Percentiles rank a stretch among this genome's conserved stretches.
phyloP scores from a whole-genome alignment of 208 protist species.

The Trypanosoma conorhini region DNA sequence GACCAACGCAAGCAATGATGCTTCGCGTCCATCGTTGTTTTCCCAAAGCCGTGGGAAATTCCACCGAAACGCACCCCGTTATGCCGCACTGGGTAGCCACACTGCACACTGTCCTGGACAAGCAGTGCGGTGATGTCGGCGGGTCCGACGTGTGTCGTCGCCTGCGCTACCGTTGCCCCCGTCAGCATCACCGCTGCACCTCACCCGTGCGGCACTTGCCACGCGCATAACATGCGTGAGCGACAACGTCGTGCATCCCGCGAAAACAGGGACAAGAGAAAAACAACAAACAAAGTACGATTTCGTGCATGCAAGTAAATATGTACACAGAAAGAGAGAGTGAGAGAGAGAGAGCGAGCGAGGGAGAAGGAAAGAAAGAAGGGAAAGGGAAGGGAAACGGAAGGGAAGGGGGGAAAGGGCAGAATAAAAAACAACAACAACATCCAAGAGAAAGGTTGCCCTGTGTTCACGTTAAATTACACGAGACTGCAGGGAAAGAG shows the following conservation, averaged over 20 bases:
- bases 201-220: background rate
- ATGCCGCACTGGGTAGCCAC: background rate
- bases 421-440: conserved; percentile 9
- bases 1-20: conserved; percentile 29
- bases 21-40: background rate
- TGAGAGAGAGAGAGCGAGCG: background rate
- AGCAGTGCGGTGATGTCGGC: conserved; percentile 24
- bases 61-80: conserved; percentile 22
- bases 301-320: background rate
- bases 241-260: background rate
- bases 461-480: background rate
- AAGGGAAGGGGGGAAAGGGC: too few species aligned
- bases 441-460: background rate
- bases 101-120: background rate
- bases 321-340: background rate
- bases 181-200: background rate
- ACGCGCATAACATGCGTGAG: background rate
- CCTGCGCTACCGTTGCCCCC: conserved; percentile 17
- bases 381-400: background rate
- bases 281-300: conserved; percentile 11
- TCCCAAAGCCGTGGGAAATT: conserved; percentile 6
- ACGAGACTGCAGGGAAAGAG: background rate
- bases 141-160: conserved; percentile 19
- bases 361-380: background rate
- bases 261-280: conserved; percentile 9